Evolutionary conservation across 2,329 filamentous ascomycete genomes (phyloP).

Genomic region (Talaromyces albobiverticillius): DNA sequence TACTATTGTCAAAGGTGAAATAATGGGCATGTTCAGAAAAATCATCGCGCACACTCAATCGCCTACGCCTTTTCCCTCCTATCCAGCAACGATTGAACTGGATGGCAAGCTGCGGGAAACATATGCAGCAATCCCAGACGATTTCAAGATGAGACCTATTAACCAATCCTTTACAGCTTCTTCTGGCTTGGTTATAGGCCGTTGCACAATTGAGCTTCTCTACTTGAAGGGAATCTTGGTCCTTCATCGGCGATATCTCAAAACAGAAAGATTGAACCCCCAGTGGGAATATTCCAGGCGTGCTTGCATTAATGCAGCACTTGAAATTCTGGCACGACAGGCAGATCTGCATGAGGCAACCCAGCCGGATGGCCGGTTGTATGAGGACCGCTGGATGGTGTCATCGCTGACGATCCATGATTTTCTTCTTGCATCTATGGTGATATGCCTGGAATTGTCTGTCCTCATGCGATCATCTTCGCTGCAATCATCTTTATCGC

Average conservation of each 20-base stretch:
- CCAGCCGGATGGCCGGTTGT: conserved; percentile 51
- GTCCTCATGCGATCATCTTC: conserved; percentile 7
- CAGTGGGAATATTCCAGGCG: conserved; percentile 39
- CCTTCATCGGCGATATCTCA: conserved; percentile 51
- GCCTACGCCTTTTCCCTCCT: conserved; percentile 11
- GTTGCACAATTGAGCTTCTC: conserved; percentile 49
- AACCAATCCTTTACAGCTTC: conserved; percentile 43
- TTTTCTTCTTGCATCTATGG: conserved; percentile 58
- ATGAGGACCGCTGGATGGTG: conserved; percentile 56
- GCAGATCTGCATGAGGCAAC: conserved; percentile 45
- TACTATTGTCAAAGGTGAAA: conserved; percentile 30
- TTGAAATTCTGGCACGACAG: conserved; percentile 48
- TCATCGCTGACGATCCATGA: conserved; percentile 57
- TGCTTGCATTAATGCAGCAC: conserved; percentile 45
- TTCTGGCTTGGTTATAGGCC: conserved; percentile 48
- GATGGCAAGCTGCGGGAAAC: conserved; percentile 22
- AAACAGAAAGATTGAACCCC: conserved; percentile 27
- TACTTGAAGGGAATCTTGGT: conserved; percentile 49
- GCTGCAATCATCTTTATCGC: neutral
- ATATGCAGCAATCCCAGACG: conserved; percentile 20
- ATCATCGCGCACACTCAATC: conserved; percentile 24
- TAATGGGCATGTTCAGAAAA: conserved; percentile 28
- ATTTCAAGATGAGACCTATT: conserved; percentile 24
- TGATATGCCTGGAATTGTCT: conserved; percentile 48
- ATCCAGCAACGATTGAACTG: conserved; percentile 22